phyloP scores from a whole-genome alignment of 352 stramenopile species.

The Phytophthora sp. region DNA sequence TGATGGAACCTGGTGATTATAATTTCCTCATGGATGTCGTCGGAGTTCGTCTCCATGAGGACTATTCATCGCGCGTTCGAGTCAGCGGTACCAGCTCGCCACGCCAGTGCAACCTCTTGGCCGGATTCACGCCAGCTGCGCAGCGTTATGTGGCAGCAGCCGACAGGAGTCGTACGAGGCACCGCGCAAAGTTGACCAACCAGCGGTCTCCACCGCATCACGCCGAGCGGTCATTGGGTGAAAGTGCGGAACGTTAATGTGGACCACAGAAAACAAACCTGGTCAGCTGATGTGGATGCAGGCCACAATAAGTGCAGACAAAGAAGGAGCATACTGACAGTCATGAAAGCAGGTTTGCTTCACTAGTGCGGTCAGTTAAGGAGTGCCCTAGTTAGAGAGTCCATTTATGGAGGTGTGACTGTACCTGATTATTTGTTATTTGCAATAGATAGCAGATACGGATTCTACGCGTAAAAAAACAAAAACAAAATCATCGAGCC shows the following conservation, averaged over 20 bases:
- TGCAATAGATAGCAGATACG: too few relatives aligned
- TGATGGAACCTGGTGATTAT: neutral
- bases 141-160: slow-evolving; percentile 20
- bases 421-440: too few relatives aligned
- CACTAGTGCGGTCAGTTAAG: too few relatives aligned
- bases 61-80: slow-evolving; percentile 10
- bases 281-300: slow-evolving; percentile 11
- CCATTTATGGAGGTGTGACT: too few relatives aligned
- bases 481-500: too few relatives aligned
- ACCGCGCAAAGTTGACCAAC: slow-evolving; percentile 16
- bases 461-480: too few relatives aligned
- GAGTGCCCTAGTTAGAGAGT: too few relatives aligned
- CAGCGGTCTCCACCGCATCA: slow-evolving; percentile 17
- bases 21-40: neutral
- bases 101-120: slow-evolving; percentile 23
- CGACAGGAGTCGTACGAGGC: slow-evolving; percentile 9
- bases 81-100: slow-evolving; percentile 21
- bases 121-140: slow-evolving; percentile 35
- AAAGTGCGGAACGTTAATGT: too few relatives aligned
- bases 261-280: neutral
- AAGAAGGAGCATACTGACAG: too few relatives aligned
- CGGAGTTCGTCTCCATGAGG: slow-evolving; percentile 1
- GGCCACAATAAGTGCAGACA: too few relatives aligned
- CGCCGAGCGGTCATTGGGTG: neutral
- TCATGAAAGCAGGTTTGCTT: too few relatives aligned